Evolutionary conservation across 768 basidiomycete genomes (phyloP), one percentile per base, ranked within the genome.

Genomic region (Hypholoma fasciculare): DNA sequence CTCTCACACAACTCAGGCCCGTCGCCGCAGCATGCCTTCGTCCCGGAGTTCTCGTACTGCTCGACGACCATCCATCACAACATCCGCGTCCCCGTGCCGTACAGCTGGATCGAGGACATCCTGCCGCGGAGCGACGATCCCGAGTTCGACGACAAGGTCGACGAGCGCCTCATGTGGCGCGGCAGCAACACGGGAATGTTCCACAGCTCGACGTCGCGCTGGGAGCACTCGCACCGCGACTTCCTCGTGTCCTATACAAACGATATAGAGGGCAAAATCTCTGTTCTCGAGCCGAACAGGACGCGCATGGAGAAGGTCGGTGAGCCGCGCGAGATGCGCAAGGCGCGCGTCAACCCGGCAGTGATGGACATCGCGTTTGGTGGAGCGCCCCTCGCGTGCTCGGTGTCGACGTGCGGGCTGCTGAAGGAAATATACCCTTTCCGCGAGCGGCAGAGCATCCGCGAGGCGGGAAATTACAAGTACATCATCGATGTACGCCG

Each of bases 121-220:
- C 65, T 66, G 9, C 72, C 76, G 6, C 72, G 73, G 2, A 67
- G 67, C 2, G 75, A 85, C 61, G 84, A 90, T 68, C 81, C 86
- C 8, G 77, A 76, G 0, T 94, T 87, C 83, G 81, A 85, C 14
- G 76, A 81, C 34, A 92, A 88, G 72, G 27, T 72, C 1, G 81
- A 88, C 66, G 83, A 87, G 58, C 73, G 82, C 3, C 61, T 91
- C 16, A 74, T 84, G 40, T 92, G 91, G 91, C 78, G 91, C 40
- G 91, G 91, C 3, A 82, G 82, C 42, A 89, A 84, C 46, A 91
- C 90, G 0, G 91, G 90, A 9, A 87, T 84, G 17, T 72, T 63
- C 52, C 78, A 82, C 37, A 64, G 71, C 13, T 54, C 65, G 1
- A 54, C 62, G 1, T 72, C 77, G 7, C 71, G 72, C 5, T 88